Percentiles rank a stretch among this genome's conserved stretches.
These are phyloP conservation scores for Termitomyces heimii DNA, from an alignment of 768 basidiomycete species.

Conservation along the genomic window DNA sequence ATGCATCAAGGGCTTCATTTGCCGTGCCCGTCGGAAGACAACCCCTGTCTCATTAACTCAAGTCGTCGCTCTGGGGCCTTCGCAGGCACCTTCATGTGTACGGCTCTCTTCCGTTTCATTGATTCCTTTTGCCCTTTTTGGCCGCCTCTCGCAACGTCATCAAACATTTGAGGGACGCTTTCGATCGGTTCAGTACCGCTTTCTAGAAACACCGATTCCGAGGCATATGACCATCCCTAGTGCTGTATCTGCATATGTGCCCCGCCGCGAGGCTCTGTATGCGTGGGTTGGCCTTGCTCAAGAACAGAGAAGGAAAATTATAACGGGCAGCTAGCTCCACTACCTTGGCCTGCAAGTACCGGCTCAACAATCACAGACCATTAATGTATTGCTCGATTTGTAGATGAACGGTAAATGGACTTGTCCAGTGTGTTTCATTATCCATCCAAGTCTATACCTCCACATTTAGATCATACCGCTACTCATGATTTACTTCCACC, in stretches of 20 bases:
- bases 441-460: not conserved
- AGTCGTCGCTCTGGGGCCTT: not conserved
- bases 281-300: conserved; percentile 15
- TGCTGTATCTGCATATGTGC: conserved; percentile 4
- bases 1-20: conserved; percentile 41
- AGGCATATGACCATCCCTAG: not conserved
- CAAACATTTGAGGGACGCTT: conserved; percentile 7
- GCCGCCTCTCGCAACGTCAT: conserved; percentile 1
- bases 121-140: not conserved
- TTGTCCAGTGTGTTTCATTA: not conserved
- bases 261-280: conserved; percentile 12
- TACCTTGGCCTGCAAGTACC: too few relatives aligned
- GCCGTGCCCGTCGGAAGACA: conserved; percentile 12
- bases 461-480: not conserved
- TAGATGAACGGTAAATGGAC: not conserved
- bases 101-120: not conserved
- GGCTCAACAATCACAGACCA: too few relatives aligned
- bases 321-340: not conserved
- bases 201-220: not conserved
- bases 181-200: conserved; percentile 6
- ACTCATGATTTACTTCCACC: not conserved
- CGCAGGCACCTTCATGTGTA: not conserved
- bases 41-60: not conserved
- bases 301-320: not conserved
- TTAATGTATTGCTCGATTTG: not conserved